These are phyloP conservation scores for Pachysolen tannophilus DNA, from an alignment of 805 yeast species.

Conservation along the genomic window DNA sequence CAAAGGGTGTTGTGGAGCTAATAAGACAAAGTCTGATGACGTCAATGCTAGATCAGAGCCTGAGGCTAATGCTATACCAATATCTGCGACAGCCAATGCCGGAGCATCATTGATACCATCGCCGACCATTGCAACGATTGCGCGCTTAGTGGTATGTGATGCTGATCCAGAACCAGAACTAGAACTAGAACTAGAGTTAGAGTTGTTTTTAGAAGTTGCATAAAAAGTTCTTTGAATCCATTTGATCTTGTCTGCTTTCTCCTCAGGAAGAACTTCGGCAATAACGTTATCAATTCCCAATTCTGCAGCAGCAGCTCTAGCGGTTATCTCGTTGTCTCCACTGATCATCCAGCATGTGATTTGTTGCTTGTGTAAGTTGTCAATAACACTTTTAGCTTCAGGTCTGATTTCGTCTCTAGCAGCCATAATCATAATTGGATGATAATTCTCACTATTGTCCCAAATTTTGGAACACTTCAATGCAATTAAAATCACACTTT, in stretches of 20 bases:
- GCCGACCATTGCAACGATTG: constrained; percentile 68
- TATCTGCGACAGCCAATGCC: constrained; percentile 65
- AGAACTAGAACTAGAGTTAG: no score
- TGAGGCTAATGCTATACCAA: constrained; percentile 69
- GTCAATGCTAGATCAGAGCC: constrained; percentile 73
- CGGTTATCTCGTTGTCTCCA: constrained; percentile 65
- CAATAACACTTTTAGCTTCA: constrained; percentile 48
- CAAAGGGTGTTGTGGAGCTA: constrained; percentile 44
- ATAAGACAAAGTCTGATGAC: constrained; percentile 64
- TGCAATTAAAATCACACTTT: constrained; percentile 55
- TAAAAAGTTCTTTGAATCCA: constrained; percentile 41
- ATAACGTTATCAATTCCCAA: constrained; percentile 55
- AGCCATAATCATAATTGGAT: constrained; percentile 41
- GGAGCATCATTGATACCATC: constrained; percentile 85
- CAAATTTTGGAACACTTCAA: constrained; percentile 23
- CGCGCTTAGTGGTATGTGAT: constrained; percentile 11
- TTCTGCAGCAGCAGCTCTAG: constrained; percentile 55
- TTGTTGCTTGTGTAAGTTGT: constrained; percentile 27
- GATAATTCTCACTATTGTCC: constrained; percentile 21
- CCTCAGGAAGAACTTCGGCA: constrained; percentile 69
- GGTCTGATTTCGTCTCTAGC: constrained; percentile 54
- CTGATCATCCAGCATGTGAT: constrained; percentile 69
- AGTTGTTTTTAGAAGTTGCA: no score
- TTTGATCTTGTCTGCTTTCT: constrained; percentile 53
- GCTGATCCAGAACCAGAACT: constrained; percentile 9